Percentiles rank a stretch among this genome's conserved stretches.
Conservation (phyloP, 768 basidiomycete genomes). For the Podaxis sp. region DNA sequence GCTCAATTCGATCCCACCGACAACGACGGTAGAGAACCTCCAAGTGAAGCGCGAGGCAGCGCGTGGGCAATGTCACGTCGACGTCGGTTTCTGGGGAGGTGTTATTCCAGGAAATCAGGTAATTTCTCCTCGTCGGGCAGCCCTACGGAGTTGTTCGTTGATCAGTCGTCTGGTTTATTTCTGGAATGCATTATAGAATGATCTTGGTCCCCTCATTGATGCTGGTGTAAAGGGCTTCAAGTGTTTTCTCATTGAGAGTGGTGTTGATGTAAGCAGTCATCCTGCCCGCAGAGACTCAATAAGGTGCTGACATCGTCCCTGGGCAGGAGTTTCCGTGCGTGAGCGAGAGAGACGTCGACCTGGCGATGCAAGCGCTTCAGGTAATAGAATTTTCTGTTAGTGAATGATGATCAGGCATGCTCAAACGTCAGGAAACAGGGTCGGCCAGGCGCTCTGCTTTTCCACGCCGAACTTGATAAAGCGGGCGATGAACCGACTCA, state of each 20-base stretch:
- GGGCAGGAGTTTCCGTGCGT: slow-evolving; percentile 93
- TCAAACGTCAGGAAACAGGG: slow-evolving; percentile 40
- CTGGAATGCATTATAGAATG: slow-evolving; percentile 38
- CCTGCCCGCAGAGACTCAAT: neutral
- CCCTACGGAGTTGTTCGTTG: slow-evolving; percentile 11
- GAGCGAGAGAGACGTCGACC: slow-evolving; percentile 58
- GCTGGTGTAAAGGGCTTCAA: slow-evolving; percentile 95
- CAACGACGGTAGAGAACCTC: slow-evolving; percentile 80
- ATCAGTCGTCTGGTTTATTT: neutral
- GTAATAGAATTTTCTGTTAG: slow-evolving; percentile 34
- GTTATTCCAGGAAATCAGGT: slow-evolving; percentile 91
- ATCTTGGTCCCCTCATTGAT: slow-evolving; percentile 72
- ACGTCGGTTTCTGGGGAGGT: slow-evolving; percentile 94
- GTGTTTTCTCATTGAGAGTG: slow-evolving; percentile 94
- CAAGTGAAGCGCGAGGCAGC: slow-evolving; percentile 71
- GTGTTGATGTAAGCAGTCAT: slow-evolving; percentile 75
- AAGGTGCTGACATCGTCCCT: slow-evolving; percentile 11
- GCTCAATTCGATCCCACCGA: slow-evolving; percentile 94
- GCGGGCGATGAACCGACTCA: slow-evolving; percentile 11
- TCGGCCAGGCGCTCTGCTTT: slow-evolving; percentile 70
- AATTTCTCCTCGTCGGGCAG: neutral
- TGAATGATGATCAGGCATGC: slow-evolving; percentile 7
- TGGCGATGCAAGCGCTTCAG: slow-evolving; percentile 74
- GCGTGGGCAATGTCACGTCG: slow-evolving; percentile 67
- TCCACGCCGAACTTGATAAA: slow-evolving; percentile 85